phyloP scores from a whole-genome alignment of 2,329 filamentous ascomycete genomes.

The Xylaria sp. region DNA sequence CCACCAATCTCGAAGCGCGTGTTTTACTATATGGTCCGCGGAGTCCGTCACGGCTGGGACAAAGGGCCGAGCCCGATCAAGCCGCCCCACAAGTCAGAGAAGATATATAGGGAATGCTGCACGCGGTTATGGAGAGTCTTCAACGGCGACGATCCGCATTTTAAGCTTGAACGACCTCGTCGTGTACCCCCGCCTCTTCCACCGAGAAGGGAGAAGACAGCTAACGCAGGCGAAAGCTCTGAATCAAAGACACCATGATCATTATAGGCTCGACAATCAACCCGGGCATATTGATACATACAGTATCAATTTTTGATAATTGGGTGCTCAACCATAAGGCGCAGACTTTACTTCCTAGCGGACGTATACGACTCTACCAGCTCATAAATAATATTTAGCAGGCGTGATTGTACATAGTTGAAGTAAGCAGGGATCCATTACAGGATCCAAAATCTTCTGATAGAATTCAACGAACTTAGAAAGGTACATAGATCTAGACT shows the following conservation, averaged over 20 bases:
- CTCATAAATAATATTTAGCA: neutral
- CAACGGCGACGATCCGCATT: constrained; percentile 41
- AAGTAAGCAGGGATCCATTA: neutral
- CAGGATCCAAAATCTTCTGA: neutral
- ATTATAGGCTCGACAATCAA: neutral
- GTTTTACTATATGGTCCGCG: constrained; percentile 66
- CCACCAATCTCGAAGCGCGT: constrained; percentile 65
- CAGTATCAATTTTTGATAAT: neutral
- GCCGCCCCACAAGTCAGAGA: constrained; percentile 61
- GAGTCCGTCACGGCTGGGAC: constrained; percentile 73
- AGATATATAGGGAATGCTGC: constrained; percentile 66
- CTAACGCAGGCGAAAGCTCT: neutral
- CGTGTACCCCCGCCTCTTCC: constrained; percentile 37
- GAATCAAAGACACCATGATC: neutral
- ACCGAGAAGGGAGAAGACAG: neutral
- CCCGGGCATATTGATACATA: too few species aligned
- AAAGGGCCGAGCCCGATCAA: constrained; percentile 71
- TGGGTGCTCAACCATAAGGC: too few species aligned
- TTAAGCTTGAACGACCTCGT: constrained; percentile 32
- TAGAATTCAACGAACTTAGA: neutral
- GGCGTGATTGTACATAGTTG: neutral
- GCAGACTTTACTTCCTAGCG: neutral
- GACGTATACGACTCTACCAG: neutral
- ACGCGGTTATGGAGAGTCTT: constrained; percentile 60
- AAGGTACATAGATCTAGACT: neutral